Evolutionary conservation across 1,284 basidiomycete species (phyloP), one percentile per base, ranked within the genome.

Genomic region (Ustilago xerochloae): DNA sequence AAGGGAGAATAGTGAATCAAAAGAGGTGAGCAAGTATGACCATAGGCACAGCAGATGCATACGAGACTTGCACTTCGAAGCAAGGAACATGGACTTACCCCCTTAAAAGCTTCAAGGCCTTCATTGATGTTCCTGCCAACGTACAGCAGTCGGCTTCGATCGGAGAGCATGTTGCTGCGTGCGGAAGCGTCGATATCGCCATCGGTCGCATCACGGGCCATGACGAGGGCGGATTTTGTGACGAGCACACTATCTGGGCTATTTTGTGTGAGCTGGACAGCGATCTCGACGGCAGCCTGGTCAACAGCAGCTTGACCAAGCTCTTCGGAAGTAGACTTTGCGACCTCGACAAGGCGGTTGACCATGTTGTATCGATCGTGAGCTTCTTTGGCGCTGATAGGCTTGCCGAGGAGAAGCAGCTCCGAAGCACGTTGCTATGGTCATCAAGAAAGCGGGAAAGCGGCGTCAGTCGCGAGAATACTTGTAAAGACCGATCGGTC

Each of bases 211-310:
- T 78, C 72, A 22, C 78, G 60, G 4, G 78, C 75, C 35, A 72
- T 57, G 24, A 76, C 48, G 9, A 79, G 53, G 15, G 67, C 69
- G n/a, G 88, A 87, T 82, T 94, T 94, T 9, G 92, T 91, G 50
- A 89, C 88, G 71, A 91, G 90, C 1, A 94, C 90, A 0, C 92
- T 88, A 81, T 94, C 92, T 0, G 93, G 93, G 4, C 91, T 93
- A 79, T 91, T 91, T 18, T 84, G 81, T 16, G 86, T 86, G 67
- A 94, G 89, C 59, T 88, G 85, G 41, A 86, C 84, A 0, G 93
- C 92, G 55, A 90, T 85, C 4, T 86, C 85, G 30, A 94, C 83
- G 0, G 93, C 92, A 12, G 89, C 87, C 8, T 87, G 75, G 26
- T 89, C 82, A 7, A 87, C 75, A 80, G 84, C 82, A 10, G 89